Percentiles rank a stretch among this genome's conserved stretches.
Evolutionary conservation across 1,139 yeast species (phyloP).

Genomic region (Hansenula sp.): DNA sequence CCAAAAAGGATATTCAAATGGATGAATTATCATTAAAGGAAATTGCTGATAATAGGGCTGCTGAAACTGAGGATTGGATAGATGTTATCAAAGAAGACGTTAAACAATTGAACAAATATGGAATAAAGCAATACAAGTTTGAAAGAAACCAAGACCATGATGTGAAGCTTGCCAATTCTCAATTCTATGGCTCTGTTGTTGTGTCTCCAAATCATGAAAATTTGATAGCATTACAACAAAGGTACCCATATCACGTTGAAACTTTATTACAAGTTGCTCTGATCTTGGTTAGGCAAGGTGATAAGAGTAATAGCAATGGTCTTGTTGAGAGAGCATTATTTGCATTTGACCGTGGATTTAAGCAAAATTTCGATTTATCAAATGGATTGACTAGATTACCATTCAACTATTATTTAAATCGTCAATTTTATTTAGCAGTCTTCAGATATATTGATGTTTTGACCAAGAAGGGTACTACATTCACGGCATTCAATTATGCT

Average conservation of each 20-base stretch:
- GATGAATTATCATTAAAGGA: constrained; percentile 45
- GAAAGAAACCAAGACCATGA: constrained; percentile 30
- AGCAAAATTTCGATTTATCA: constrained; percentile 45
- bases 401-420: constrained; percentile 67
- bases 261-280: constrained; percentile 78
- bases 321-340: constrained; percentile 73
- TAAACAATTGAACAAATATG: constrained; percentile 39
- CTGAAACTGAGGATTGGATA: constrained; percentile 40
- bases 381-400: constrained; percentile 69
- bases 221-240: constrained; percentile 50
- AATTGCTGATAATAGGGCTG: constrained; percentile 34
- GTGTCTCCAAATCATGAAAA: constrained; percentile 71
- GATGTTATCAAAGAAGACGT: constrained; percentile 45
- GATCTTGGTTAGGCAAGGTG: constrained; percentile 74
- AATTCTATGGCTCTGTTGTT: constrained; percentile 65
- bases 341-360: constrained; percentile 68
- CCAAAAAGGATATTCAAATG: constrained; percentile 61
- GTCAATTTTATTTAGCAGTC: constrained; percentile 71
- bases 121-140: constrained; percentile 54
- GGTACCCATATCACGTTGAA: constrained; percentile 71
- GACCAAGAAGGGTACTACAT: constrained; percentile 74
- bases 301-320: constrained; percentile 66
- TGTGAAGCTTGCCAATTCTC: constrained; percentile 48
- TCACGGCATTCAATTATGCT: constrained; percentile 73
- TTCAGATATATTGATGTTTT: constrained; percentile 70